These are phyloP conservation scores for Juglanconis oblonga DNA, from an alignment of 2,329 filamentous ascomycete genomes.

Conservation along the genomic window DNA sequence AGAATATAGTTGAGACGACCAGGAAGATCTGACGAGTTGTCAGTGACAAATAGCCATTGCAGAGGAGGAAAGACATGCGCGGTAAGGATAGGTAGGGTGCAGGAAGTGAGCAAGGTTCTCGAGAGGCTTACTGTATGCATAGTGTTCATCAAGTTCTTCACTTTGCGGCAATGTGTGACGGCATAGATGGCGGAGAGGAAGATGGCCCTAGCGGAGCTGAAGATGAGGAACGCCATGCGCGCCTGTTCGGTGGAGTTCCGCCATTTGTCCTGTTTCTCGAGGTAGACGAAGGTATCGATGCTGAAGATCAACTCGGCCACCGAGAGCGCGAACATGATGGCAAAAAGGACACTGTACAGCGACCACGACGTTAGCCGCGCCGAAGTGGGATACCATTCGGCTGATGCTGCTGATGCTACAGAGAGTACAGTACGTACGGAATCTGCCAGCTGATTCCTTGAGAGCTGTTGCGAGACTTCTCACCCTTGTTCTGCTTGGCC, in stretches of 20 bases:
- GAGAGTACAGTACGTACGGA: too few relatives aligned
- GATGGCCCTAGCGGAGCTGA: slow-evolving; percentile 10
- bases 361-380: too few relatives aligned
- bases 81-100: too few relatives aligned
- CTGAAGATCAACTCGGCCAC: slow-evolving; percentile 11
- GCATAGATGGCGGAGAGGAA: slow-evolving; percentile 7
- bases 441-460: slow-evolving; percentile 9
- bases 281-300: slow-evolving; percentile 11
- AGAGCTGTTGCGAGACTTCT: slow-evolving; percentile 7
- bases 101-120: too few relatives aligned
- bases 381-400: too few relatives aligned
- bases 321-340: slow-evolving; percentile 9
- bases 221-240: slow-evolving; percentile 14
- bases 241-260: slow-evolving; percentile 9
- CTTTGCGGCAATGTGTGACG: neutral
- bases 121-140: slow-evolving; percentile 1
- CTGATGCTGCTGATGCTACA: too few relatives aligned
- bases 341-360: slow-evolving; percentile 11
- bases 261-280: slow-evolving; percentile 10
- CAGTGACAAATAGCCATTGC: too few relatives aligned
- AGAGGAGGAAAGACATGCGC: neutral
- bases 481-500: slow-evolving; percentile 5
- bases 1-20: slow-evolving; percentile 11
- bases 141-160: slow-evolving; percentile 13
- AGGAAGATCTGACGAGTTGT: slow-evolving; percentile 5